Conservation (phyloP, 2,329 filamentous ascomycete genomes). For the Ophiocordyceps camponoti-leonardi region DNA sequence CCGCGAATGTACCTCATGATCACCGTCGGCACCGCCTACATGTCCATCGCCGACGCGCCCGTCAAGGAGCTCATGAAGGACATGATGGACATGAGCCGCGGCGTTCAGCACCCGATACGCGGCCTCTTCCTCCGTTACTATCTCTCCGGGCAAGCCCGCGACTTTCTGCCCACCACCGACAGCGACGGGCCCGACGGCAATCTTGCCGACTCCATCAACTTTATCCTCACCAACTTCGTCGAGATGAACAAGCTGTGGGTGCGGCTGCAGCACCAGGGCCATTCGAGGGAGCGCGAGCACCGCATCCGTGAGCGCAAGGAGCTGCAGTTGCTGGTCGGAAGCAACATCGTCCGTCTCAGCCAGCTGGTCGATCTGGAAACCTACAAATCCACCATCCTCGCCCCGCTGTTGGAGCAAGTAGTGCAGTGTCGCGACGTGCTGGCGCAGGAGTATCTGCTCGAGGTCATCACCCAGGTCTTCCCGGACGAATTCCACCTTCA, state of each 20-base stretch:
- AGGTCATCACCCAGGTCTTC: slow-evolving; percentile 98
- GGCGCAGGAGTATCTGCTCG: slow-evolving; percentile 90
- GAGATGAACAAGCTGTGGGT: slow-evolving; percentile 99
- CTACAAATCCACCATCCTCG: slow-evolving; percentile 82
- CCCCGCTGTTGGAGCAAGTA: slow-evolving; percentile 83
- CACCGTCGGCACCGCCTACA: slow-evolving; percentile 96
- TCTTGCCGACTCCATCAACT: slow-evolving; percentile 92
- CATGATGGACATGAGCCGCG: slow-evolving; percentile 99
- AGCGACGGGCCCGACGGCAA: slow-evolving; percentile 91
- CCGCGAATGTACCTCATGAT: slow-evolving; percentile 97
- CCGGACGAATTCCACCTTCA: slow-evolving; percentile 97
- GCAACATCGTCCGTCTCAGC: slow-evolving; percentile 87
- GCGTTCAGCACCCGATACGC: slow-evolving; percentile 90
- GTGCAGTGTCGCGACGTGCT: slow-evolving; percentile 95
- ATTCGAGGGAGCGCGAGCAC: slow-evolving; percentile 85
- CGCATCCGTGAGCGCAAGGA: slow-evolving; percentile 90
- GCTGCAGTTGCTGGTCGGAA: slow-evolving; percentile 85
- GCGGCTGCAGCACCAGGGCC: slow-evolving; percentile 88
- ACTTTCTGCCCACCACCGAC: slow-evolving; percentile 65
- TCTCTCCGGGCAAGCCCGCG: slow-evolving; percentile 82
- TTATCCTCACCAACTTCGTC: slow-evolving; percentile 95
- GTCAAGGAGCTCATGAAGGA: slow-evolving; percentile 99
- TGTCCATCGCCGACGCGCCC: slow-evolving; percentile 93
- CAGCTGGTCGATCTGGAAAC: slow-evolving; percentile 89
- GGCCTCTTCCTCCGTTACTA: slow-evolving; percentile 94